Conservation (phyloP, 345 rosid species). For the Citrus sp. region DNA sequence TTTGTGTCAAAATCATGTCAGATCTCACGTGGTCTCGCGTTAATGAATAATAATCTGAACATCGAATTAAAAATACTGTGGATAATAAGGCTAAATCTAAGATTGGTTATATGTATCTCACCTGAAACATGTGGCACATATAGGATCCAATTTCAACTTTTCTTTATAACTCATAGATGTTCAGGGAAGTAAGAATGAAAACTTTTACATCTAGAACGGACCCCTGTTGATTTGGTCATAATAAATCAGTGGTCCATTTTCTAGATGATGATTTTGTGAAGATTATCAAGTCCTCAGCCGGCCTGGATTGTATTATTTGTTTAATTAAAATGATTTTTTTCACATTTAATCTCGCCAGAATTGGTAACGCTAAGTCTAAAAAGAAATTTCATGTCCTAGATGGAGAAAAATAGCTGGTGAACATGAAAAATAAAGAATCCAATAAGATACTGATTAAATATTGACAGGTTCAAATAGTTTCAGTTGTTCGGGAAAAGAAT, state of each 20-base stretch:
- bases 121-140: neutral
- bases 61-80: neutral
- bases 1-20: neutral
- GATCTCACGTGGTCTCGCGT: constrained; percentile 5
- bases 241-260: neutral
- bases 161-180: neutral
- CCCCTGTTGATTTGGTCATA: neutral
- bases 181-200: neutral
- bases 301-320: neutral
- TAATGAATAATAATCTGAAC: neutral
- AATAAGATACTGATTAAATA: neutral
- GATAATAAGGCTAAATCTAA: neutral
- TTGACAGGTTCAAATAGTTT: neutral
- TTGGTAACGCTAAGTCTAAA: neutral
- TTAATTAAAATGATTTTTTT: neutral
- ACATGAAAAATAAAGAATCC: neutral
- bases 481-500: neutral
- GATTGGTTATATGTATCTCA: neutral
- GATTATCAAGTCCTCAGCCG: neutral
- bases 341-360: neutral
- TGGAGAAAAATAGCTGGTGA: neutral
- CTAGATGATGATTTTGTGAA: neutral
- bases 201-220: neutral
- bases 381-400: neutral
- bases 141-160: neutral